Base-by-base conservation (phyloP, 345 rosid species). In the Moringa oleifera region DNA sequence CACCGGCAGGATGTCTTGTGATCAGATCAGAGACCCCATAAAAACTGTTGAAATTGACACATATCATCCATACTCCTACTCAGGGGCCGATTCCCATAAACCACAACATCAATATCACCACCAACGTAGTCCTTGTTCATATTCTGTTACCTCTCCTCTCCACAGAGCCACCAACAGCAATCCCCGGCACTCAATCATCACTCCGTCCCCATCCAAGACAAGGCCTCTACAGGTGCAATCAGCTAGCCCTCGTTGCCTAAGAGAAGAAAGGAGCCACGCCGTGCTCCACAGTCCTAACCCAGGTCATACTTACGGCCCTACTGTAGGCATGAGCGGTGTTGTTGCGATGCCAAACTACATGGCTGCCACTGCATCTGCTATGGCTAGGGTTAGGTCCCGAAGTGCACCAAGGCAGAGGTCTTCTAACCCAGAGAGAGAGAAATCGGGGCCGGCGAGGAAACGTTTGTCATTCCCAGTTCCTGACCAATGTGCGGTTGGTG, bases 41-140 rank as follows among this genome's bases (percentile, higher is more conserved):
- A 91, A 89, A 77, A 89, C 78, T 15, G 87, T 86, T 37, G 91
- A 88, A 73, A 75, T 87, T 22, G 96, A 89, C 64, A 83, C 81
- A 1, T 78, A 62, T 6, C 70, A 59, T 24, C 89, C 80, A 55
- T 64, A 69, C 63, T 76, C 81, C 12, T 68, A 60, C 65, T 53
- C 75, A 25, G 22, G 68, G 51, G 55, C 72, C 18, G 24, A 62
- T 51, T 54, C 75, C 36, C 54, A 72, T 41, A 62, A 58, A 45
- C 69, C 72, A 68, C 66, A 25, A 65, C 60, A 58, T 57, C 86
- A 61, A 53, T 66, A 63, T 61, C 69, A 47, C 55, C 60, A 51
- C 58, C 70, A 54, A 36, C 76, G 22, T 6, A 68, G 80, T 62
- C 72, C 72, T 24, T 63, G 65, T 49, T 62, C 76, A 20, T 69